phyloP scores from a whole-genome alignment of 495 filamentous ascomycete species.

The Durotheca rogersii region DNA sequence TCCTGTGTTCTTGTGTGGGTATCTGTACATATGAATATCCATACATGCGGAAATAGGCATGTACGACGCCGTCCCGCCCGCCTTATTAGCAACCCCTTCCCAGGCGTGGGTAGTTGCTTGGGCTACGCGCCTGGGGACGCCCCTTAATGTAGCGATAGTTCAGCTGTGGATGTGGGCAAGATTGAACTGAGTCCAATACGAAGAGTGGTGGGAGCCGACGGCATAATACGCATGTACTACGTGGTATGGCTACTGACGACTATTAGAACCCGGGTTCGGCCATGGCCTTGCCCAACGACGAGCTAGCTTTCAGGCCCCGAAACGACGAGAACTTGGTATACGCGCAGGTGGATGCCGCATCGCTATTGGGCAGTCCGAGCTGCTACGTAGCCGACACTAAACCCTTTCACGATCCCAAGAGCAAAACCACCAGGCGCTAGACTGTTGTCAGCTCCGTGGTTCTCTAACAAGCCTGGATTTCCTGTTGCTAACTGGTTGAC shows the following conservation, averaged over 20 bases:
- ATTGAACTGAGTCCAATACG: constrained; percentile 16
- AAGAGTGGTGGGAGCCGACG: neutral
- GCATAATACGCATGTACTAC: neutral
- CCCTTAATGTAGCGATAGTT: constrained; percentile 30
- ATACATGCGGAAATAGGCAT: too few relatives aligned
- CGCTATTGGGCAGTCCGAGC: neutral
- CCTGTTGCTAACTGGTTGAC: constrained; percentile 9
- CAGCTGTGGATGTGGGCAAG: constrained; percentile 25
- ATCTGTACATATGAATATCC: too few relatives aligned
- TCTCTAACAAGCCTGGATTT: neutral
- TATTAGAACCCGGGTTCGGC: neutral
- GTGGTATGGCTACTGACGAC: neutral
- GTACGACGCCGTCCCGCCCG: too few relatives aligned
- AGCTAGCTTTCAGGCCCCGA: neutral
- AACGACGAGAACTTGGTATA: neutral
- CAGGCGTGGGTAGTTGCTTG: too few relatives aligned
- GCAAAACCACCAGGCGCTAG: neutral
- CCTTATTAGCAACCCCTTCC: too few relatives aligned
- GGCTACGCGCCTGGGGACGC: neutral
- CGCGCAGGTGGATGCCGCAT: neutral
- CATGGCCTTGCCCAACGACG: neutral
- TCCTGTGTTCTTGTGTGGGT: too few relatives aligned
- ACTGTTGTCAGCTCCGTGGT: neutral
- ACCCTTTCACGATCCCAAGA: too few relatives aligned
- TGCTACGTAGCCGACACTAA: too few relatives aligned